Evolutionary conservation across 345 rosid genomes (phyloP), one percentile per base, ranked within the genome.

Genomic region (Firmiana major): DNA sequence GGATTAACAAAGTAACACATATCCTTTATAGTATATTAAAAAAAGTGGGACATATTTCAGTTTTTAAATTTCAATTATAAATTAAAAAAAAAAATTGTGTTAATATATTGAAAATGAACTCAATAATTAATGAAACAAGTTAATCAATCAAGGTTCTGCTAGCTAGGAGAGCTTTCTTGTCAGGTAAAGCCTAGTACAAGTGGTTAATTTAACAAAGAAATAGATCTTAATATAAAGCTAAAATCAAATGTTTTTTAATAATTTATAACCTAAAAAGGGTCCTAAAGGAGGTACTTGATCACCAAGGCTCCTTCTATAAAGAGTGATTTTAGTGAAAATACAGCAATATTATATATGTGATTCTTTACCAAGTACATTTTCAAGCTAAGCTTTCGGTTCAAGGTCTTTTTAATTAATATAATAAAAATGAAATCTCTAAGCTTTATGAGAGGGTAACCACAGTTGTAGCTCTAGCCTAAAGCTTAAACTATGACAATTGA

Each of bases 151-250:
- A 79, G 62, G 70, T 68, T 78, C 67, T 24, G 43, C 63, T 31
- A 48, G 68, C 57, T 31, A 75, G 58, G 63, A 73, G 70, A 19
- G 43, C 40, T 42, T 71, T 68, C 57, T 81, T 79, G 76, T 73
- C 49, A 4, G 80, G 51, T 51, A 74, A 82, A 84, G 85, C 51
- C 80, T 84, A 81, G 51, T 55, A 40, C 79, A 75, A 80, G 75
- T 80, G 81, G 69, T 31, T 72, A 55, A 46, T 12, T 17, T 72
- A 63, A 63, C 21, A 71, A 81, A 77, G n/a, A 49, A 42, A 75
- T 74, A 26, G 55, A 64, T 45, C 60, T 67, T 10, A 49, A 74
- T 19, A n/a, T 21, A 79, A 77, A 79, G 71, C 45, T 64, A 73
- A 46, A 79, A 64, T 64, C 63, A 67, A 58, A 66, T 49, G 53